Evolutionary conservation across 2,329 filamentous ascomycete genomes (phyloP), one percentile per base, ranked within the genome.

Genomic region (Dactylellina drechsleri): DNA sequence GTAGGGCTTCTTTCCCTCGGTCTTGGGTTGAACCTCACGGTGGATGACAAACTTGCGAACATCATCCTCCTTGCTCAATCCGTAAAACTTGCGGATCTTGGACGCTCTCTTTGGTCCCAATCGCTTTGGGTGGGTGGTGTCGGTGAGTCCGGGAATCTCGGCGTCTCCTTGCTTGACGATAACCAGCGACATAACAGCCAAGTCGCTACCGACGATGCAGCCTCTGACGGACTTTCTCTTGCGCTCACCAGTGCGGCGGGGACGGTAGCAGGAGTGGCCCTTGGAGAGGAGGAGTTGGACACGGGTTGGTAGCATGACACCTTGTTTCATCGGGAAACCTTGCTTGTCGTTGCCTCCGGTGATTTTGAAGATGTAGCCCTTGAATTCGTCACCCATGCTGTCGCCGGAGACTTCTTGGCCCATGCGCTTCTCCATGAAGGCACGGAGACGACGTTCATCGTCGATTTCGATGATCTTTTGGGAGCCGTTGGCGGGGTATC

Each of bases 301-400:
- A 95, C 95, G 95, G 85, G 92, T 95, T 82, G 95, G 93, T 85
- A 96, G 92, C 89, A 99, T 94, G 85, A 96, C 92, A 89, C 95
- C 95, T 91, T 99, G 96, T 93, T 99, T 99, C 95, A 99, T 99
- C 82, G 95, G 95, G 90, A 99, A 99, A 88, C 95, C 95, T 89
- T 99, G 96, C 92, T 99, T 99, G 92, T 99, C 95, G 91, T 99
- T 99, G 84, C 96, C 95, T 83, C 95, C 96, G 82, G 95, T 99
- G 88, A 99, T 98, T 84, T 90, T 91, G 91, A 99, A 93, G 87
- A 99, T 90, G 89, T 99, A 99, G 85, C 95, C 95, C 89, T 97
- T 97, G 92, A 96, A 99, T 87, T 99, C 95, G 84, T 98, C 93
- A 83, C 95, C 95, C 83, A 99, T 89, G 83, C 90, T 91, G 87